A percentile compares a stretch with the other conserved stretches of the same genome.
Evolutionary conservation across 306 rosid species (phyloP).

Genomic region (Biancaea sappan): DNA sequence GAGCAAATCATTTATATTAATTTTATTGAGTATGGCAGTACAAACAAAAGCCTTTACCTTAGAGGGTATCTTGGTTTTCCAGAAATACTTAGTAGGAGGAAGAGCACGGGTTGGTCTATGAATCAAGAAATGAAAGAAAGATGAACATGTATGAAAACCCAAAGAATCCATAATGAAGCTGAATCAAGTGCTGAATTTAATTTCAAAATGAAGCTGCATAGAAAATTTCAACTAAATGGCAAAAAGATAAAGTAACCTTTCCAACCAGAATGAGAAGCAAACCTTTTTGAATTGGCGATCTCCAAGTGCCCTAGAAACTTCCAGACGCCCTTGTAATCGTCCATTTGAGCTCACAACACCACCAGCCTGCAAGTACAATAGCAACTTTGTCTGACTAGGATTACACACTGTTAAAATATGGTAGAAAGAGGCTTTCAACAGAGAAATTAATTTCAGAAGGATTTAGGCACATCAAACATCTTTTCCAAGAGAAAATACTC

Average conservation of each 20-base stretch:
- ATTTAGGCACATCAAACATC: not conserved
- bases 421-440: not conserved
- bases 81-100: no score
- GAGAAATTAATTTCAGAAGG: not conserved
- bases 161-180: no score
- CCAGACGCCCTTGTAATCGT: slow-evolving; percentile 84
- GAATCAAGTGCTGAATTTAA: not conserved
- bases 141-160: no score
- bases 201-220: slow-evolving; percentile 11
- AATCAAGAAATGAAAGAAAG: no score
- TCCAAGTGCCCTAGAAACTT: slow-evolving; percentile 90
- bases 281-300: slow-evolving; percentile 94
- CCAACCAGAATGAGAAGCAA: slow-evolving; percentile 20
- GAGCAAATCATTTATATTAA: no score
- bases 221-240: not conserved
- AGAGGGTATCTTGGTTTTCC: no score
- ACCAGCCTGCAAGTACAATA: slow-evolving; percentile 66
- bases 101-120: no score
- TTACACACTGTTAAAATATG: not conserved
- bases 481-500: not conserved
- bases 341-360: slow-evolving; percentile 88
- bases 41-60: no score
- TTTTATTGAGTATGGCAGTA: no score
- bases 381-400: not conserved
- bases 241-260: slow-evolving; percentile 13